Evolutionary conservation across 129 eudicot genomes (phyloP).

Genomic region (Deinandra increscens): DNA sequence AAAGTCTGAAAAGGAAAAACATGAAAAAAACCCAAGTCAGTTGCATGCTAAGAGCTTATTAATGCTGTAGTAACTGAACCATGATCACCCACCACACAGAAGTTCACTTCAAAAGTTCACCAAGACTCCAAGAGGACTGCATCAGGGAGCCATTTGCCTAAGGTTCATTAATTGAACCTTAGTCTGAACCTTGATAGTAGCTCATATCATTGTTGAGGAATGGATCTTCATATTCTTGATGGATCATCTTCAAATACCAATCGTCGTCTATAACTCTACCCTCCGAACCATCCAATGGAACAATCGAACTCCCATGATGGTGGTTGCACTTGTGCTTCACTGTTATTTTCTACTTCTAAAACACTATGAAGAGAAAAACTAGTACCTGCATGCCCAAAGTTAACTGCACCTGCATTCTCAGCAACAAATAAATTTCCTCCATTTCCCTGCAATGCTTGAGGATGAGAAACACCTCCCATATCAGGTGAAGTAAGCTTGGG

Average conservation of each 20-base stretch:
- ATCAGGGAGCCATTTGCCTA: not conserved
- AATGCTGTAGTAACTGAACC: not conserved
- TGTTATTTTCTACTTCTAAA: not conserved
- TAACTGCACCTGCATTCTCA: not conserved
- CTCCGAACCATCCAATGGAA: conserved; percentile 7
- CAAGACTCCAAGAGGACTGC: not conserved
- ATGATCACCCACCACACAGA: not conserved
- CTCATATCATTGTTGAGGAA: not conserved
- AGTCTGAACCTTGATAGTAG: not conserved
- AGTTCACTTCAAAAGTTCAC: not conserved
- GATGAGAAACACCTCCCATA: not conserved
- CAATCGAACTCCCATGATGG: not conserved
- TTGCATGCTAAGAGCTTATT: not conserved
- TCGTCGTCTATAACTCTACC: not conserved
- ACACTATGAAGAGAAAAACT: not conserved
- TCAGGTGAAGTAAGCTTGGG: not conserved
- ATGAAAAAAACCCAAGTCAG: not conserved
- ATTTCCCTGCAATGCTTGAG: not conserved
- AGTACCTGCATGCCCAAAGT: not conserved
- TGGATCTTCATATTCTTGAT: not conserved
- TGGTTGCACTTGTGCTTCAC: not conserved
- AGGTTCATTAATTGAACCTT: not conserved
- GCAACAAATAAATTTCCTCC: not conserved
- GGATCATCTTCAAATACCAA: not conserved
- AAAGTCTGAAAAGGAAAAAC: not conserved